phyloP scores from a whole-genome alignment of 1,284 basidiomycete genomes.

The Trichosporon sp. region DNA sequence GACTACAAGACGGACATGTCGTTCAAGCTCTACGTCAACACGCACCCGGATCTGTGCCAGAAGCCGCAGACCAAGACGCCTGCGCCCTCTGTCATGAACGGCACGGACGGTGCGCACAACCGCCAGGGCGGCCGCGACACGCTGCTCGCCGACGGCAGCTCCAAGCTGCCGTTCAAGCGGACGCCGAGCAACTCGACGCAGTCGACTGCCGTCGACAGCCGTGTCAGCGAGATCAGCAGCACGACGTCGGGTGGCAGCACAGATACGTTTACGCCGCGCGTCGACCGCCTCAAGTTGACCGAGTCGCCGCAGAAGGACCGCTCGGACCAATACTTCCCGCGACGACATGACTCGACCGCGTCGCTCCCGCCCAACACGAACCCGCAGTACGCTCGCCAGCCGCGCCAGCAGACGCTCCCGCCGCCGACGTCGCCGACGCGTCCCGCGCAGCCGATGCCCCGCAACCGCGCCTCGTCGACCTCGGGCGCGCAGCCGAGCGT shows the following conservation, averaged over 20 bases:
- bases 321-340: conserved; percentile 69
- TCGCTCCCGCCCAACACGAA: conserved; percentile 55
- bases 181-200: conserved; percentile 40
- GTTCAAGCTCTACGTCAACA: conserved; percentile 87
- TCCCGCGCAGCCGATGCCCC: conserved; percentile 1
- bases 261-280: conserved; percentile 32
- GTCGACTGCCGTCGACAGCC: conserved; percentile 39
- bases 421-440: conserved; percentile 4
- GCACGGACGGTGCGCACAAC: conserved; percentile 31
- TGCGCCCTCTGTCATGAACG: conserved; percentile 48
- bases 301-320: conserved; percentile 58
- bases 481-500: conserved; percentile 4
- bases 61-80: conserved; percentile 52
- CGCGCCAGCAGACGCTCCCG: conserved; percentile 35
- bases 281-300: conserved; percentile 37
- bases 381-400: conserved; percentile 20
- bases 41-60: conserved; percentile 81
- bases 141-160: conserved; percentile 47
- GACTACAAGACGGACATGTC: conserved; percentile 90
- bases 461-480: not conserved
- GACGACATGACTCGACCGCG: conserved; percentile 70
- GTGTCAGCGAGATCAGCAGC: not conserved
- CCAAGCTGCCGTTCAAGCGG: conserved; percentile 46
- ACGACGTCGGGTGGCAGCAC: conserved; percentile 34
- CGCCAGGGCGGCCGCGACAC: conserved; percentile 36